A percentile compares a stretch with the other conserved stretches of the same genome.
These are phyloP conservation scores for Aquilaria malaccensis DNA, from an alignment of 345 rosid species.

Conservation along the genomic window DNA sequence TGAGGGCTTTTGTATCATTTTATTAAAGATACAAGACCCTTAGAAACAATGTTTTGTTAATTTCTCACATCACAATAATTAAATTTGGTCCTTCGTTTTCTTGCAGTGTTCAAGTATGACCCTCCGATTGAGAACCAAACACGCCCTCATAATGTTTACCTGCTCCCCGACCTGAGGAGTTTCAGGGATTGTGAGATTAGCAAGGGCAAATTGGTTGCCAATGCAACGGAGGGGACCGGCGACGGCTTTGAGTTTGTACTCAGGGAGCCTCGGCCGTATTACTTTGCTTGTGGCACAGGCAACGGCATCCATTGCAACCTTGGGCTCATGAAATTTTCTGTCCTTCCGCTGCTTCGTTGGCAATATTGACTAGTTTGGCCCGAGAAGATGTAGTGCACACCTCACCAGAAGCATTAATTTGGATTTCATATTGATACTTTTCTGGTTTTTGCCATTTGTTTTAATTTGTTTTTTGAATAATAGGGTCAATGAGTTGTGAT, in stretches of 20 bases:
- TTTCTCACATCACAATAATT: background rate
- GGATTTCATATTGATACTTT: no score
- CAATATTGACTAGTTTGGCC: background rate
- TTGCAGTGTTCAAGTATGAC: conserved; percentile 72
- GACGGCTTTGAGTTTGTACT: conserved; percentile 56
- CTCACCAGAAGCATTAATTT: no score
- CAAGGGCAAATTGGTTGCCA: conserved; percentile 43
- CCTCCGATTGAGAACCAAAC: conserved; percentile 37
- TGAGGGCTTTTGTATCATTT: background rate
- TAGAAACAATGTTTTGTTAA: background rate
- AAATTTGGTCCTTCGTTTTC: background rate
- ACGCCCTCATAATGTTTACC: conserved; percentile 56
- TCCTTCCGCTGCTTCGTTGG: conserved; percentile 36
- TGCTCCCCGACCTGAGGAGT: conserved; percentile 42
- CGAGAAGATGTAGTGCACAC: background rate
- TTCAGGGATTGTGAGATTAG: conserved; percentile 41
- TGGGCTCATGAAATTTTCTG: conserved; percentile 65
- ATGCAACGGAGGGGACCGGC: conserved; percentile 42
- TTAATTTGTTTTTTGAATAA: no score
- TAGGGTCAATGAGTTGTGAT: no score
- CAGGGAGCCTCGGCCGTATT: conserved; percentile 35
- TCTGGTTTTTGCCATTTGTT: no score
- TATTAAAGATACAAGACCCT: background rate
- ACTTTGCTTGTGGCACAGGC: conserved; percentile 60
- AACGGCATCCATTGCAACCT: conserved; percentile 53